These are phyloP conservation scores for Kernera saxatilis DNA, from an alignment of 345 rosid species.

Conservation along the genomic window DNA sequence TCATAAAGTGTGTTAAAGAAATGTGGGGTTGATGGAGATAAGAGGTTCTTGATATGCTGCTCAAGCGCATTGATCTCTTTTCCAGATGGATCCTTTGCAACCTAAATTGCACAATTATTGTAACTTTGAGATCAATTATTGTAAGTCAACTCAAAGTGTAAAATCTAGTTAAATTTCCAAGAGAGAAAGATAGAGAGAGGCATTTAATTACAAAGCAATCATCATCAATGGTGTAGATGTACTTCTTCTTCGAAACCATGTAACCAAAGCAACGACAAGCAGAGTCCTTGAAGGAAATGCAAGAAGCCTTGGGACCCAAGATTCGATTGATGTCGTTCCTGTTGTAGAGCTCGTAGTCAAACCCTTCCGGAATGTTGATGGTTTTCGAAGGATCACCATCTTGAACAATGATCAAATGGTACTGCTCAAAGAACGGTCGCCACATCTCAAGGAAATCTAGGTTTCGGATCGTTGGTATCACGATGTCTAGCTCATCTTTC, in stretches of 20 bases:
- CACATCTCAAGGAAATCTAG: slow-evolving; percentile 30
- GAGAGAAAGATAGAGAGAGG: neutral
- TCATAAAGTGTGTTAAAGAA: slow-evolving; percentile 84
- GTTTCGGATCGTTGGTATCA: slow-evolving; percentile 31
- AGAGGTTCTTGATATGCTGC: slow-evolving; percentile 78
- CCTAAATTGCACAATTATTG: slow-evolving; percentile 36
- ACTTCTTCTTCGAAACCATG: slow-evolving; percentile 57
- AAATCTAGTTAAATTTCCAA: neutral
- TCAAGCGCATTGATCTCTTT: slow-evolving; percentile 76
- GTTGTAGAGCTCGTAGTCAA: slow-evolving; percentile 28
- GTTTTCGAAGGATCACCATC: slow-evolving; percentile 30
- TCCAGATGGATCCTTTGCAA: slow-evolving; percentile 76
- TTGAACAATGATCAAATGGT: slow-evolving; percentile 30
- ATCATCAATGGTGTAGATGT: slow-evolving; percentile 58
- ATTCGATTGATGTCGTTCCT: slow-evolving; percentile 27
- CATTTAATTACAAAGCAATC: slow-evolving; percentile 57
- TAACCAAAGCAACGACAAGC: slow-evolving; percentile 60
- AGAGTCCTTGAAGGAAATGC: slow-evolving; percentile 32
- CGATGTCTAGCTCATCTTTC: slow-evolving; percentile 30
- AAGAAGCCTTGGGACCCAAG: slow-evolving; percentile 31
- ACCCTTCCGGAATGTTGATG: slow-evolving; percentile 24
- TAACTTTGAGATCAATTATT: neutral
- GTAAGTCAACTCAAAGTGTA: neutral
- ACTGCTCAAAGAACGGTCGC: slow-evolving; percentile 23
- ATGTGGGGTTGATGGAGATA: slow-evolving; percentile 63